Evolutionary conservation across 1,284 basidiomycete genomes (phyloP), one percentile per base, ranked within the genome.

Genomic region (Microbotryomycetes sp.): DNA sequence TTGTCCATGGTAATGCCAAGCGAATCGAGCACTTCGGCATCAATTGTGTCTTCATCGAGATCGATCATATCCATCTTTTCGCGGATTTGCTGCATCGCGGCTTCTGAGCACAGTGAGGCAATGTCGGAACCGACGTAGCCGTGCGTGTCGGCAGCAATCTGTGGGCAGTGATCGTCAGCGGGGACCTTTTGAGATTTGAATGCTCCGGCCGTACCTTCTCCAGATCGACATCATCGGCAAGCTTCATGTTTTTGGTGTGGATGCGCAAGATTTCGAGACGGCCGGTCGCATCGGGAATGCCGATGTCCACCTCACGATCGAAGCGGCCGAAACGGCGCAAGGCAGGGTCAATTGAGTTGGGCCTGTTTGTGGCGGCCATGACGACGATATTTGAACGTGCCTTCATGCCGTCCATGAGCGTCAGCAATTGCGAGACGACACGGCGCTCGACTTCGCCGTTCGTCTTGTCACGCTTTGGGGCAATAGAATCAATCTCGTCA

Each of bases 171-270:
- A 9, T 11, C 35, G 35, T 48, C 52, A 21, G 24, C 66, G 54
- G 56, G 59, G 11, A 18, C 28, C 5, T 2, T 54, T 31, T 35
- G 15, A 35, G 28, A n/a, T n/a, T n/a, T n/a, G n/a, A n/a, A n/a
- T n/a, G n/a, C 54, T 41, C 47, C n/a, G 21, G 23, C 59, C 77
- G 55, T 64, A 85, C 87, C 81, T 94, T 91, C 76, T 98, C 94
- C 59, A 98, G 83, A 73, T 98, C 96, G 52, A 98, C 94, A 72
- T 98, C 96, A 61, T 97, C 93, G 7, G 56, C 84, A 49, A 98
- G 82, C 79, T 97, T 98, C 94, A 98, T 98, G 81, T 98, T 98
- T 86, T 97, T 98, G 61, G 96, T 98, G 81, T 97, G 94, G 69
- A 98, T 98, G 65, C 94, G 89, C 64, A 98, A 85, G 72, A 98